Conservation (phyloP, 192 early-diverging fungal species). For the Coemansia sp. region DNA sequence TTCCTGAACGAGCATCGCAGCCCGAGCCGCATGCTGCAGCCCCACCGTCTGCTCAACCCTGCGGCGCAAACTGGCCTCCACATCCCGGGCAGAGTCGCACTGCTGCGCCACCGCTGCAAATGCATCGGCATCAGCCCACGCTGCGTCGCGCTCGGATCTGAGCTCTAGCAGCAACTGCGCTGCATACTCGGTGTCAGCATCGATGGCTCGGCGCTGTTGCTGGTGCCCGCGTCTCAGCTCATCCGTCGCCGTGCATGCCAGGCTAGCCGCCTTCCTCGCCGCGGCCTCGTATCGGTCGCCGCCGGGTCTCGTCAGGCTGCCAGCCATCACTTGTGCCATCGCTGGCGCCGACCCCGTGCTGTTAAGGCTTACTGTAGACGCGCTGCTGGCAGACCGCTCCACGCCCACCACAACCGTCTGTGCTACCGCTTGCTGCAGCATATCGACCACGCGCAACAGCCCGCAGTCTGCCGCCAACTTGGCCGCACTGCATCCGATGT, state of each 20-base stretch:
- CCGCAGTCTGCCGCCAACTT: constrained; percentile 12
- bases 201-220: constrained; percentile 9
- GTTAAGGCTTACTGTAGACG: not conserved
- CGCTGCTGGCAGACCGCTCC: constrained; percentile 1
- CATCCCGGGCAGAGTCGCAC: not conserved
- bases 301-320: not conserved
- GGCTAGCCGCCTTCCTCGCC: constrained; percentile 10
- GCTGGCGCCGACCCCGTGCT: not conserved
- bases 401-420: not conserved
- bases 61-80: constrained; percentile 20
- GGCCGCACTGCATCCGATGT: constrained; percentile 20
- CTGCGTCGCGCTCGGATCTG: constrained; percentile 30
- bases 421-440: not conserved
- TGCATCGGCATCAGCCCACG: not conserved
- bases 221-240: constrained; percentile 29
- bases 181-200: constrained; percentile 41
- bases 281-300: constrained; percentile 22
- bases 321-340: not conserved
- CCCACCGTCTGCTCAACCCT: constrained; percentile 24
- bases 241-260: constrained; percentile 16
- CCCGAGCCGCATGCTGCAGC: constrained; percentile 30
- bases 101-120: constrained; percentile 1
- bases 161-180: constrained; percentile 47
- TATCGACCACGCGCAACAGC: not conserved
- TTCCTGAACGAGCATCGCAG: constrained; percentile 5